These are phyloP conservation scores for Parmelia sp. DNA, from an alignment of 495 filamentous ascomycete genomes.

Conservation along the genomic window DNA sequence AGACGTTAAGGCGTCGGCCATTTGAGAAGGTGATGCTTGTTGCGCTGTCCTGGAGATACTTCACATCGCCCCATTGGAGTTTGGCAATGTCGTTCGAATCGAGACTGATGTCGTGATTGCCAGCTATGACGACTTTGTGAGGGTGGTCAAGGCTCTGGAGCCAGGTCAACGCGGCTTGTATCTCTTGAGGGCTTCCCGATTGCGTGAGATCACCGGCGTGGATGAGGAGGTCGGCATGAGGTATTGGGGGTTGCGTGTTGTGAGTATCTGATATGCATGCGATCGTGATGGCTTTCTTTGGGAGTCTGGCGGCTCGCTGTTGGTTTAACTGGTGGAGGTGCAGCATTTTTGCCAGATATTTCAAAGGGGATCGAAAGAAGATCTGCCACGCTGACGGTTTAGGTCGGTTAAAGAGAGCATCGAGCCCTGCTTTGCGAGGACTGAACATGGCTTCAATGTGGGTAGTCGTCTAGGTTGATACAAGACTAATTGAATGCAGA, in stretches of 20 bases:
- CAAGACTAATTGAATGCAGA: no score
- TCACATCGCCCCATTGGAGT: constrained; percentile 42
- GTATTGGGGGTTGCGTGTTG: constrained; percentile 49
- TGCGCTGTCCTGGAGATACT: constrained; percentile 46
- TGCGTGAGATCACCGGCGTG: constrained; percentile 71
- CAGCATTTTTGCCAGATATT: no score
- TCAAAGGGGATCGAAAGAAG: no score
- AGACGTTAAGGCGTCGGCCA: constrained; percentile 48
- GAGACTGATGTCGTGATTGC: constrained; percentile 67
- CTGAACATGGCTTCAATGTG: no score
- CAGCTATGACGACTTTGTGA: constrained; percentile 64
- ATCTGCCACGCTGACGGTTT: no score
- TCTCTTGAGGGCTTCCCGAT: constrained; percentile 49
- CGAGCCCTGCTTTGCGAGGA: no score
- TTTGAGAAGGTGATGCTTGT: constrained; percentile 44
- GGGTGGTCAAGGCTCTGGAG: constrained; percentile 51
- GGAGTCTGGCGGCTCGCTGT: no score
- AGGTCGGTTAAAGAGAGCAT: no score
- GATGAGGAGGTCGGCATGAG: constrained; percentile 65
- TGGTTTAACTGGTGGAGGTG: no score
- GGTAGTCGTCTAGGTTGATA: no score
- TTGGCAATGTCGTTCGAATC: constrained; percentile 37
- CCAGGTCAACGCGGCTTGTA: constrained; percentile 63
- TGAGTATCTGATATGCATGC: constrained; percentile 79
- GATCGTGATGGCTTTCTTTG: constrained; percentile 28